These are phyloP conservation scores for Metarhizium robertsii DNA, from an alignment of 2,329 filamentous ascomycete genomes.

Conservation along the genomic window DNA sequence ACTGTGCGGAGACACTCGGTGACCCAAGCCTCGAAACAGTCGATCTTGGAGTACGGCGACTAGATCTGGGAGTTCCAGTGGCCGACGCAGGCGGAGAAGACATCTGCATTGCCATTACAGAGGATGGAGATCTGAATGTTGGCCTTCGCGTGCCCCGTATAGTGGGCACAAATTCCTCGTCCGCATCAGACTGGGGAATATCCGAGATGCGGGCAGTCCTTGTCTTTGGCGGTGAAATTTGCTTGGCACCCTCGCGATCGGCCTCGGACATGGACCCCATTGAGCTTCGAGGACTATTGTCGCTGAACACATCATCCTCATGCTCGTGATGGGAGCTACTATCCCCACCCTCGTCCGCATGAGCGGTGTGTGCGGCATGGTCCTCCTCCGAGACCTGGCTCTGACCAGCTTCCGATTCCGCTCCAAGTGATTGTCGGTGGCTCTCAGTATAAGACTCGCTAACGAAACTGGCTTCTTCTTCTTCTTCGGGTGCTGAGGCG, in stretches of 20 bases:
- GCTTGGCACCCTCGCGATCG: conserved; percentile 25
- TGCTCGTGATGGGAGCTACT: conserved; percentile 41
- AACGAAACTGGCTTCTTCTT: conserved; percentile 13
- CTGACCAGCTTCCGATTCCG: conserved; percentile 12
- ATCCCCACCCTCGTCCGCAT: conserved; percentile 24
- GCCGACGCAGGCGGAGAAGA: conserved; percentile 52
- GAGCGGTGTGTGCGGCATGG: conserved; percentile 7
- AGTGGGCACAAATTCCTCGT: conserved; percentile 42
- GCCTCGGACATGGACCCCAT: conserved; percentile 38
- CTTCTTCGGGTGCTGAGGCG: conserved; percentile 4
- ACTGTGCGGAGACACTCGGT: conserved; percentile 40
- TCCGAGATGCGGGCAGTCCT: conserved; percentile 38
- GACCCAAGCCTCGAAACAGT: conserved; percentile 50
- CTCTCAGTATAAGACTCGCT: conserved; percentile 13
- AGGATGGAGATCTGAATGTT: conserved; percentile 60
- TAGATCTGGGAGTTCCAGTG: conserved; percentile 45
- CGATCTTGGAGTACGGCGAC: conserved; percentile 36
- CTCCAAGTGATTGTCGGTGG: conserved; percentile 14
- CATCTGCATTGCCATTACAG: conserved; percentile 64
- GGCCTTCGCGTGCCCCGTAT: conserved; percentile 50
- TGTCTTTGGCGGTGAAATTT: conserved; percentile 14
- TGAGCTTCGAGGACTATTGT: conserved; percentile 47
- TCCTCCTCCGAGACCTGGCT: conserved; percentile 12
- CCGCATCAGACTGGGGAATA: conserved; percentile 36
- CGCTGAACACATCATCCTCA: conserved; percentile 51